phyloP scores from a whole-genome alignment of 2,329 filamentous ascomycete species.

The Seiridium unicorne region DNA sequence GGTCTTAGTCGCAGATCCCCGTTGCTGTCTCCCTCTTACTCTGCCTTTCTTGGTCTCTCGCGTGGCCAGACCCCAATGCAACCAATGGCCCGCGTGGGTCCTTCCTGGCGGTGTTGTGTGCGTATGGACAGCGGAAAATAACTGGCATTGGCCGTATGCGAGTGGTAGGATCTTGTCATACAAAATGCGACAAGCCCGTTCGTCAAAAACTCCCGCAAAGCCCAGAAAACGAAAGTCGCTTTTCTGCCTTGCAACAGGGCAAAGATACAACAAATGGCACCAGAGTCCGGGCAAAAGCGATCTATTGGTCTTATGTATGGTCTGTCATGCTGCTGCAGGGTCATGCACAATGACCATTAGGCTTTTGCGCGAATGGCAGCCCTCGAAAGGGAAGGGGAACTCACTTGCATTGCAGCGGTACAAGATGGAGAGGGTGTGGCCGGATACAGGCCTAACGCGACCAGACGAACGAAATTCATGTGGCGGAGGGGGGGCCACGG shows the following conservation, averaged over 20 bases:
- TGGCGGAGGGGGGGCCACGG: conserved; percentile 9
- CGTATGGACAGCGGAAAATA: not conserved
- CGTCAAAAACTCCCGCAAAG: not conserved
- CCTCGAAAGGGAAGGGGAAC: not conserved
- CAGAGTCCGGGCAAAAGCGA: conserved; percentile 1
- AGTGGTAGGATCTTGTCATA: no score
- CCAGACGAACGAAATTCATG: conserved; percentile 4
- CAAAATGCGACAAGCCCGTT: no score
- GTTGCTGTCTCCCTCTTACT: not conserved
- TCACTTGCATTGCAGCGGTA: not conserved
- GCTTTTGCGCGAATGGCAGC: conserved; percentile 9
- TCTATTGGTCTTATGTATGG: conserved; percentile 15
- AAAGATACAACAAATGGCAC: conserved; percentile 1
- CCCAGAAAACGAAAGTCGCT: not conserved
- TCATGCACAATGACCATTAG: conserved; percentile 13
- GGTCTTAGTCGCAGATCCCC: no score
- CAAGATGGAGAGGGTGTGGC: conserved; percentile 9
- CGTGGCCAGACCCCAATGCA: not conserved
- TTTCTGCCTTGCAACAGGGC: conserved; percentile 6
- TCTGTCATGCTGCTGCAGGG: conserved; percentile 10
- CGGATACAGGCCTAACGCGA: conserved; percentile 4
- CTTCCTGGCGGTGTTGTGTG: not conserved
- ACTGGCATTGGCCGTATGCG: not conserved
- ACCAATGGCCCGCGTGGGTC: not conserved
- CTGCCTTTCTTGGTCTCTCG: not conserved